phyloP scores from a whole-genome alignment of 768 basidiomycete genomes.

The Leucosporidium yakuticum region DNA sequence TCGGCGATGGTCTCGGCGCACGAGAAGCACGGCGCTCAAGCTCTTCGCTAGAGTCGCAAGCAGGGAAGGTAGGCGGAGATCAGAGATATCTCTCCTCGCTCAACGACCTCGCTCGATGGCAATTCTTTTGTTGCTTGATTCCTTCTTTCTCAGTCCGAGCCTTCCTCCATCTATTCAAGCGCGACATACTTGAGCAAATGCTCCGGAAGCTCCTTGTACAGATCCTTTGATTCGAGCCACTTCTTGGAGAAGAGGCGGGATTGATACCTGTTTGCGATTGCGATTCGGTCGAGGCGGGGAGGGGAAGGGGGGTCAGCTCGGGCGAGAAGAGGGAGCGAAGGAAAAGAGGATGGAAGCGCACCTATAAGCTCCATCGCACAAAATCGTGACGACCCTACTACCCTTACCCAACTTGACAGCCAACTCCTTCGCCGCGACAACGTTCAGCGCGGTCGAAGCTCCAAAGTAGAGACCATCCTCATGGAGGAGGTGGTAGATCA shows the following conservation, averaged over 20 bases:
- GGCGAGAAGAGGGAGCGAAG: background rate
- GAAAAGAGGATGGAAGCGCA: constrained; percentile 42
- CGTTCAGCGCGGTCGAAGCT: constrained; percentile 87
- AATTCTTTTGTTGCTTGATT: too few relatives aligned
- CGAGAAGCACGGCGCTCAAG: too few relatives aligned
- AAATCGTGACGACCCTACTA: constrained; percentile 71
- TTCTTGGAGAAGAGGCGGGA: constrained; percentile 88
- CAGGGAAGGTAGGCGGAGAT: too few relatives aligned
- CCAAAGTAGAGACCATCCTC: constrained; percentile 91
- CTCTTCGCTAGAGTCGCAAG: too few relatives aligned
- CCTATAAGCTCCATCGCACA: constrained; percentile 94
- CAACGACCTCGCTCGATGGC: too few relatives aligned
- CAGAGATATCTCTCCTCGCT: too few relatives aligned
- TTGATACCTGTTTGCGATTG: constrained; percentile 54
- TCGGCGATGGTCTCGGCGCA: too few relatives aligned
- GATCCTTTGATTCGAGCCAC: constrained; percentile 77
- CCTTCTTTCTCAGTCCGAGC: background rate
- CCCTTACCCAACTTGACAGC: constrained; percentile 80
- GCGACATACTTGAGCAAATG: constrained; percentile 85
- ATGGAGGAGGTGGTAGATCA: constrained; percentile 88
- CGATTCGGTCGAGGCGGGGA: background rate
- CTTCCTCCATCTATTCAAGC: constrained; percentile 43
- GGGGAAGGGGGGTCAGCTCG: background rate
- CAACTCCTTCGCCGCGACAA: constrained; percentile 84
- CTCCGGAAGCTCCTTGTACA: constrained; percentile 71